Conservation (phyloP, 2,329 filamentous ascomycete species). For the Endocalyx cinctus region DNA sequence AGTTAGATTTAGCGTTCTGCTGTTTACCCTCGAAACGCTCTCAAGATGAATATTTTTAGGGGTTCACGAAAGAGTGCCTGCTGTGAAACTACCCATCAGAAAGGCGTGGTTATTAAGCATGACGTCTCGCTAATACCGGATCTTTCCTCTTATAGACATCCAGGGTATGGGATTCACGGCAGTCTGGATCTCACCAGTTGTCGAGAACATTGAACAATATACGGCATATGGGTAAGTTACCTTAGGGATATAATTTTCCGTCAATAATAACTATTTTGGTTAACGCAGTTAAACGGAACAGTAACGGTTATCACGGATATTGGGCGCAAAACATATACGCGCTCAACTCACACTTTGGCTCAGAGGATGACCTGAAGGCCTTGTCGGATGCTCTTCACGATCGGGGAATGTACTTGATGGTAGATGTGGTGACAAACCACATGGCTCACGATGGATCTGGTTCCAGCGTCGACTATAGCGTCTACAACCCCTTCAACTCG, state of each 20-base stretch:
- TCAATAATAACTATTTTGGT: too few relatives aligned
- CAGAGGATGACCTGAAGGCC: slow-evolving; percentile 51
- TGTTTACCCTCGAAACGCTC: neutral
- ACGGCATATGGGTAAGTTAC: slow-evolving; percentile 33
- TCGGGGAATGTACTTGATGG: slow-evolving; percentile 35
- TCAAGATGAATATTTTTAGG: too few relatives aligned
- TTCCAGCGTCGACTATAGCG: slow-evolving; percentile 41
- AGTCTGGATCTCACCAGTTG: slow-evolving; percentile 56
- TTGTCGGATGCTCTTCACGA: slow-evolving; percentile 52
- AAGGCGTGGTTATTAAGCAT: too few relatives aligned
- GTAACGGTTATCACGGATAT: slow-evolving; percentile 51
- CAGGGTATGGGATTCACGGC: slow-evolving; percentile 56
- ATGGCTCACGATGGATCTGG: slow-evolving; percentile 42
- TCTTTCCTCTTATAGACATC: slow-evolving; percentile 47
- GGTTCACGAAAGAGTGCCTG: too few relatives aligned
- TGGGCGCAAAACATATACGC: slow-evolving; percentile 46
- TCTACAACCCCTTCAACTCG: slow-evolving; percentile 43
- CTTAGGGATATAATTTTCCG: neutral
- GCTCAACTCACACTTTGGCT: slow-evolving; percentile 57
- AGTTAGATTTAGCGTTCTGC: slow-evolving; percentile 2
- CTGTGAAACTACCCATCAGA: too few relatives aligned
- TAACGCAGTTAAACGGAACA: slow-evolving; percentile 21
- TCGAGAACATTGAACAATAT: slow-evolving; percentile 35
- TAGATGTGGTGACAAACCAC: slow-evolving; percentile 52
- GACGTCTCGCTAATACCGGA: too few relatives aligned